Conservation (phyloP, 2,329 filamentous ascomycete species). For the Hirsutella rhossiliensis region DNA sequence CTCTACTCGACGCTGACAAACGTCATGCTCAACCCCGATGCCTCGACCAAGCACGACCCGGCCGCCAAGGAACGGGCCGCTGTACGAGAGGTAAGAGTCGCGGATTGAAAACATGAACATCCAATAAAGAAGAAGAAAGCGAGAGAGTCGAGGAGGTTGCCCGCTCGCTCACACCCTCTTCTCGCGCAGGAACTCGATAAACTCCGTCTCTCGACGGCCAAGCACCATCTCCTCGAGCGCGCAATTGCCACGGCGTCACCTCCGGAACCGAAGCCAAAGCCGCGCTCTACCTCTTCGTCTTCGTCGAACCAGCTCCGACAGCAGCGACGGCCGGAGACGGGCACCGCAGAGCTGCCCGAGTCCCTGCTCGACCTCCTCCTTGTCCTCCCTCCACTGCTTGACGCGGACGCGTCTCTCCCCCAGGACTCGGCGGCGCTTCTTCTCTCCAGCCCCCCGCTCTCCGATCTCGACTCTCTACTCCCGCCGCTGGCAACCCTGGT, state of each 20-base stretch:
- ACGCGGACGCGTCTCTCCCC: constrained; percentile 21
- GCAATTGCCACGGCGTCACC: constrained; percentile 35
- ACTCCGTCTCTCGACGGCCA: constrained; percentile 34
- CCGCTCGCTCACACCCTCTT: not conserved
- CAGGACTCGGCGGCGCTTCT: constrained; percentile 27
- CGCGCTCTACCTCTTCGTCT: not conserved
- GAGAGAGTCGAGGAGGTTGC: too few relatives aligned
- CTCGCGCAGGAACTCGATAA: constrained; percentile 32
- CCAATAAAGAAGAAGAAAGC: too few relatives aligned
- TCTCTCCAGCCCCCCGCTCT: constrained; percentile 37
- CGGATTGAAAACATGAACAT: not conserved
- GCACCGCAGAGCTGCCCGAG: constrained; percentile 20
- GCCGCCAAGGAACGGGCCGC: constrained; percentile 35
- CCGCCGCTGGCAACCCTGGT: constrained; percentile 34
- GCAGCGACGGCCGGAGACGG: not conserved
- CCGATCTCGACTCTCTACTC: constrained; percentile 32
- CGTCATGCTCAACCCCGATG: constrained; percentile 42
- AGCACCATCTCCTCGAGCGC: constrained; percentile 35
- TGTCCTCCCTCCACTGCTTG: constrained; percentile 38
- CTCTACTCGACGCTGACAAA: constrained; percentile 44
- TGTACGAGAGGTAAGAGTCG: constrained; percentile 31
- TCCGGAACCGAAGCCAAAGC: constrained; percentile 8
- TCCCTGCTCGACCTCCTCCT: constrained; percentile 41
- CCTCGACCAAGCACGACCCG: constrained; percentile 41
- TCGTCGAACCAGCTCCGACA: not conserved